Evolutionary conservation across 2,329 filamentous ascomycete species (phyloP), one percentile per base, ranked within the genome.

Genomic region (Fusarium pseudoanthophilum): DNA sequence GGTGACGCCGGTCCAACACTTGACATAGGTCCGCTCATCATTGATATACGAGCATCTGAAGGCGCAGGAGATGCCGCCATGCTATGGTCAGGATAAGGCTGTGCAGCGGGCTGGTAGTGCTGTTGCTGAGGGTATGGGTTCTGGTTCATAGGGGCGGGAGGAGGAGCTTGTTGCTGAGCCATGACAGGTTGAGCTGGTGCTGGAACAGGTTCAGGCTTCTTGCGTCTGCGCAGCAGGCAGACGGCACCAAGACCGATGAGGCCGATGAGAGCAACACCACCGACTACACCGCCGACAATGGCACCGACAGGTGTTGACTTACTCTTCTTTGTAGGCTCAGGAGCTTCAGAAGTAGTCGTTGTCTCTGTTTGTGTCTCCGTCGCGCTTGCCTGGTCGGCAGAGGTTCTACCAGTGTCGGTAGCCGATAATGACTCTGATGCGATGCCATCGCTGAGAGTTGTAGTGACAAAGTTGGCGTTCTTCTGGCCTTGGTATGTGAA

Each of bases 311-410:
- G 48, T 4, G 28, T 16, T 7, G 59, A 24, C 4, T 62, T 62
- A 4, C 6, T 5, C n/a, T 40, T 39, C 4, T 30, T 43, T 0
- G 14, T 36, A n/a, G 49, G 14, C 13, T 18, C 9, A 20, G 16
- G 28, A 13, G 11, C 26, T 2, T 28, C 58, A 4, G 62, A 56
- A 16, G 28, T 30, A 2, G 32, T 49, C 2, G 16, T 43, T 7
- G 34, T 20, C 1, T 2, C 32, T 46, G n/a, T 3, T 9, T 2
- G 34, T 46, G n/a, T 24, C 7, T 10, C 7, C 6, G 60, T 65
- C 21, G 11, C 2, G 2, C 30, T 21, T 9, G 32, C 4, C 5
- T 21, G 4, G 1, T 2, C 14, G 1, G 34, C 15, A 9, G 26
- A 26, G 1, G 20, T 4, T 2, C 11, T 16, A 8, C 28, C 2